Conservation (phyloP, 2,329 filamentous ascomycete species). For the Corniculantispora saksenae region DNA sequence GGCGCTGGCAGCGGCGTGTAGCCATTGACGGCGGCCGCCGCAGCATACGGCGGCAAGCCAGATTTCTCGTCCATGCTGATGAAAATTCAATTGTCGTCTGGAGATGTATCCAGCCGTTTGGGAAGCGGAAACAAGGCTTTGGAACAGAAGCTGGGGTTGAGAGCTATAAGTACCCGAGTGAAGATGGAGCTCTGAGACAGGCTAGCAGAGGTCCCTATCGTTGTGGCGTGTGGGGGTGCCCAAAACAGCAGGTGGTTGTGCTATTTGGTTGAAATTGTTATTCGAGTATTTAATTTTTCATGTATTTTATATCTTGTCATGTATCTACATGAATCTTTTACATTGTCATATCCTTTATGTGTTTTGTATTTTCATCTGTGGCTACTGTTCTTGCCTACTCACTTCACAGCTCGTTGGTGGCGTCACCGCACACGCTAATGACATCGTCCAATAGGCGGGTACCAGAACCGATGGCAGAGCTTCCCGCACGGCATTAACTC, state of each 20-base stretch:
- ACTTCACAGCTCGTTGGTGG: background rate
- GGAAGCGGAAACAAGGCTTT: background rate
- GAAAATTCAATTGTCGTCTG: background rate
- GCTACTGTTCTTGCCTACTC: background rate
- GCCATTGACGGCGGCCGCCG: slow-evolving; percentile 19
- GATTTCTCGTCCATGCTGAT: slow-evolving; percentile 22
- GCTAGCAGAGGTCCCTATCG: background rate
- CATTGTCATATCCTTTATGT: background rate
- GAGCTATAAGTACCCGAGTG: background rate
- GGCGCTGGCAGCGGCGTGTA: slow-evolving; percentile 23
- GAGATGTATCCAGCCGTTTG: background rate
- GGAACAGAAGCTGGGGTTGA: background rate
- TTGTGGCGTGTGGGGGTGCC: slow-evolving; percentile 3
- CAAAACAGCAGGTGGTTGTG: background rate
- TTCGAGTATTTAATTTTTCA: background rate
- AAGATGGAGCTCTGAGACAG: background rate
- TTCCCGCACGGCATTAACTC: background rate
- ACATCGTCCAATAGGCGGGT: slow-evolving; percentile 6
- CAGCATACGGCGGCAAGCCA: slow-evolving; percentile 17
- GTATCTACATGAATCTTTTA: background rate
- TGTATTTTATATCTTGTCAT: background rate
- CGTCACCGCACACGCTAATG: slow-evolving; percentile 4
- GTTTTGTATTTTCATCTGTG: background rate
- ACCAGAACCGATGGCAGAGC: slow-evolving; percentile 8
- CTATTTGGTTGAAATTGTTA: background rate